Evolutionary conservation across 306 rosid species (phyloP).

Genomic region (Malus fusca): DNA sequence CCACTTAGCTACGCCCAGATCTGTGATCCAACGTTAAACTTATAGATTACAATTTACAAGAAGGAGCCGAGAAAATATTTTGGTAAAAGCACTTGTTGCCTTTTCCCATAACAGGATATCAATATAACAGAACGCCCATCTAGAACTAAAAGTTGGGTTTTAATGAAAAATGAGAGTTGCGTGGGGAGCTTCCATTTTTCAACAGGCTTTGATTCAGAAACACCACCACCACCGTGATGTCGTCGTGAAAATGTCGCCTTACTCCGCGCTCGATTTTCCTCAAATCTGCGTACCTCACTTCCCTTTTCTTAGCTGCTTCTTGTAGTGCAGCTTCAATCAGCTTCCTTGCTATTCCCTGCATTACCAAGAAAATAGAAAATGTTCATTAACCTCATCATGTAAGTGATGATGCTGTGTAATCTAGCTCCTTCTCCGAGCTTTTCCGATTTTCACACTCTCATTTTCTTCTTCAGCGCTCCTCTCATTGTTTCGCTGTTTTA

Average conservation of each 20-base stretch:
- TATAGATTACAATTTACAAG: neutral
- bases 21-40: neutral
- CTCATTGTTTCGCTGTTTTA: too few relatives aligned
- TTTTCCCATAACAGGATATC: neutral
- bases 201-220: conserved; percentile 37
- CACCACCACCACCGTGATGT: conserved; percentile 66
- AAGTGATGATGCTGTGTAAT: neutral
- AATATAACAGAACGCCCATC: neutral
- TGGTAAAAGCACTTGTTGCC: neutral
- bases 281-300: conserved; percentile 66
- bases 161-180: conserved; percentile 49
- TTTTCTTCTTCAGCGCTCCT: neutral
- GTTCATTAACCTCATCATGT: neutral
- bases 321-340: conserved; percentile 63
- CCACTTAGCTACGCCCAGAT: neutral
- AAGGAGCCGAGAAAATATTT: neutral
- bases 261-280: conserved; percentile 66
- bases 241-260: conserved; percentile 87
- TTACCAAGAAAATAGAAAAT: neutral
- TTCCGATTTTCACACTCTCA: neutral
- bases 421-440: neutral
- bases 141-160: conserved; percentile 31
- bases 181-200: conserved; percentile 27
- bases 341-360: conserved; percentile 68
- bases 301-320: conserved; percentile 87